A percentile compares a stretch with the other conserved stretches of the same genome.
These are phyloP conservation scores for Durotheca rogersii DNA, from an alignment of 495 filamentous ascomycete species.

Conservation along the genomic window DNA sequence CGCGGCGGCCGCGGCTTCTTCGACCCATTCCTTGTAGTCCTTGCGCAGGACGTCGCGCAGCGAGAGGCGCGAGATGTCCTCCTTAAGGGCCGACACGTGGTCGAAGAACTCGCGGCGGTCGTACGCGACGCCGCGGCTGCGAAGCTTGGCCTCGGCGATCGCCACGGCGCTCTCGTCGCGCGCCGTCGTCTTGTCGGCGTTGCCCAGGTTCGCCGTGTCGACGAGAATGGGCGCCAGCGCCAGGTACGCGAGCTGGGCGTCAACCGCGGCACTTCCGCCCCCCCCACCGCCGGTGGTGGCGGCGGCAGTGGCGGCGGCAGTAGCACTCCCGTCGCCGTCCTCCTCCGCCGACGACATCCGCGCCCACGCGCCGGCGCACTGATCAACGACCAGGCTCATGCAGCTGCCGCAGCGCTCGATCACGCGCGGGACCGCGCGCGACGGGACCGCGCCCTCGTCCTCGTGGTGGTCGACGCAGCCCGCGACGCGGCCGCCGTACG, in stretches of 20 bases:
- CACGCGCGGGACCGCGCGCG: slow-evolving; percentile 56
- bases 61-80: slow-evolving; percentile 64
- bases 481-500: slow-evolving; percentile 48
- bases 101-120: slow-evolving; percentile 62
- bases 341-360: slow-evolving; percentile 32
- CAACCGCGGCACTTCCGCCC: slow-evolving; percentile 31
- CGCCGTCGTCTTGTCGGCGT: slow-evolving; percentile 69
- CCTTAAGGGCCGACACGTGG: slow-evolving; percentile 65
- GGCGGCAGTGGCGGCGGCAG: too few species aligned
- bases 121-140: slow-evolving; percentile 38
- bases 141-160: slow-evolving; percentile 57
- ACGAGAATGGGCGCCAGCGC: slow-evolving; percentile 79
- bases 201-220: slow-evolving; percentile 76
- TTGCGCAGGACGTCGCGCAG: slow-evolving; percentile 77
- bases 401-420: slow-evolving; percentile 77
- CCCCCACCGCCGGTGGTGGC: too few species aligned
- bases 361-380: slow-evolving; percentile 61
- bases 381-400: slow-evolving; percentile 69
- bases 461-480: slow-evolving; percentile 94
- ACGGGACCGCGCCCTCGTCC: slow-evolving; percentile 68
- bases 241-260: slow-evolving; percentile 68
- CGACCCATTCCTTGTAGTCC: slow-evolving; percentile 91
- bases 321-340: too few species aligned
- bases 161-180: slow-evolving; percentile 64
- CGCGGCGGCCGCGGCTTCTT: slow-evolving; percentile 36